Conservation (phyloP, 2,329 filamentous ascomycete species). For the Aquanectria penicillioides region DNA sequence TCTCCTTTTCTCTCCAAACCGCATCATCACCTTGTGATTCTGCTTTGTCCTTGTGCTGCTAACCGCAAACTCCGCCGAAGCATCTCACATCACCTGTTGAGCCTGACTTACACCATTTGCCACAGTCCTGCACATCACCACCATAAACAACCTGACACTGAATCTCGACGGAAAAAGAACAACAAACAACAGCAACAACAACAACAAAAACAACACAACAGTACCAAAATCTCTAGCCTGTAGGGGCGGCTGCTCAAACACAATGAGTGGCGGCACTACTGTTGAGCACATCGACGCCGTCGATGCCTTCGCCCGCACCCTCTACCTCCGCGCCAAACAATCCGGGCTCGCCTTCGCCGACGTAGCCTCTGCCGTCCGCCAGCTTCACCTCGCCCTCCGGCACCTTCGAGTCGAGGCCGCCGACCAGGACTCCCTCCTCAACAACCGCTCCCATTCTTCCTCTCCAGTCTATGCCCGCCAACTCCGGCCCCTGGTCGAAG, state of each 20-base stretch:
- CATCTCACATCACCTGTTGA: not conserved
- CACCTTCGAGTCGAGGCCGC: slow-evolving; percentile 68
- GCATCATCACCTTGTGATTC: not conserved
- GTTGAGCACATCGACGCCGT: slow-evolving; percentile 63
- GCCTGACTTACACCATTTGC: slow-evolving; percentile 15
- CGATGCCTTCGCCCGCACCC: slow-evolving; percentile 63
- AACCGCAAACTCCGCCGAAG: not conserved
- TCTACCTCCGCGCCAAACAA: slow-evolving; percentile 63
- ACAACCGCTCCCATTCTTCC: slow-evolving; percentile 47
- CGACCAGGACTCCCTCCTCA: slow-evolving; percentile 65
- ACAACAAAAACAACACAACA: not conserved
- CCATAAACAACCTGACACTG: not conserved
- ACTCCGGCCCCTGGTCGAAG: slow-evolving; percentile 62
- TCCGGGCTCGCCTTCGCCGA: slow-evolving; percentile 59
- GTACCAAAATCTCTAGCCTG: not conserved
- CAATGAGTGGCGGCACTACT: slow-evolving; percentile 46
- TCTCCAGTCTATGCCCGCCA: slow-evolving; percentile 58
- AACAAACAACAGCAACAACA: not conserved
- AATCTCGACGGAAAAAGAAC: not conserved
- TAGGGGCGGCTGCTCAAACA: slow-evolving; percentile 11
- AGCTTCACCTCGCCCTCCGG: slow-evolving; percentile 65
- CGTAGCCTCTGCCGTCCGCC: slow-evolving; percentile 60
- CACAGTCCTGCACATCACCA: not conserved
- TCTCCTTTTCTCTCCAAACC: not conserved
- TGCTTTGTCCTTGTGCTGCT: not conserved